Base-by-base conservation (phyloP, 306 rosid genomes). In the Hylodesmum podocarpum region DNA sequence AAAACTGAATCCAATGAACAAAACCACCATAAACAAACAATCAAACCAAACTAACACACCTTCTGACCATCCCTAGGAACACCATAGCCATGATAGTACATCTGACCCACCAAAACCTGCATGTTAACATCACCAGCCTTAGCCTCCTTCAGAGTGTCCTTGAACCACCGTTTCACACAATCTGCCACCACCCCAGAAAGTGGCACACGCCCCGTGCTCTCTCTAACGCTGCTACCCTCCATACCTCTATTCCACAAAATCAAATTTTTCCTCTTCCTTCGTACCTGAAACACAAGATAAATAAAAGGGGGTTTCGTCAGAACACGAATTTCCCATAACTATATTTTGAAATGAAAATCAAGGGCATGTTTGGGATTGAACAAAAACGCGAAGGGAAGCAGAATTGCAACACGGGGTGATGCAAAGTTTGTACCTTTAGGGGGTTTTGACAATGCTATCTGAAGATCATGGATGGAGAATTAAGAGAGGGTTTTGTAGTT, bases 71-170 rank as follows among this genome's bases (percentile, higher is more conserved):
- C 97, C 87, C 89, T 89, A 51, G 96, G 81, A 70, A 90, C 77
- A 13, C 99, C 99, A 90, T 92, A 92, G 75, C 99, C 99, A 71
- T 81, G 89, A 46, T 59, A 88, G 75, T 92, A 95, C 99, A 95
- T 95, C 91, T 95, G 97, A 44, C 92, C 96, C 19, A 92, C 89
- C 89, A 92, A 83, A 40, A 95, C 87, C 88, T 95, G 97, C 99
- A 95, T 95, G 80, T 92, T 95, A 18, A 92, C 80, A 36, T 95
- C 97, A 15, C 99, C 97, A 0, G 81, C 81, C 81, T 88, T 95
- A 46, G 99, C 99, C 71, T 95, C 97, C 75, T 87, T 95, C 3
- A 95, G 84, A 63, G 96, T 74, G 68, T 95, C 97, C 70, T 87
- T 92, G 71, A 95, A 95, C 99, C 99, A 92, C 84, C 97, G 89